Conservation (phyloP, 2,329 filamentous ascomycete genomes). For the Coniochaeta ligniaria region DNA sequence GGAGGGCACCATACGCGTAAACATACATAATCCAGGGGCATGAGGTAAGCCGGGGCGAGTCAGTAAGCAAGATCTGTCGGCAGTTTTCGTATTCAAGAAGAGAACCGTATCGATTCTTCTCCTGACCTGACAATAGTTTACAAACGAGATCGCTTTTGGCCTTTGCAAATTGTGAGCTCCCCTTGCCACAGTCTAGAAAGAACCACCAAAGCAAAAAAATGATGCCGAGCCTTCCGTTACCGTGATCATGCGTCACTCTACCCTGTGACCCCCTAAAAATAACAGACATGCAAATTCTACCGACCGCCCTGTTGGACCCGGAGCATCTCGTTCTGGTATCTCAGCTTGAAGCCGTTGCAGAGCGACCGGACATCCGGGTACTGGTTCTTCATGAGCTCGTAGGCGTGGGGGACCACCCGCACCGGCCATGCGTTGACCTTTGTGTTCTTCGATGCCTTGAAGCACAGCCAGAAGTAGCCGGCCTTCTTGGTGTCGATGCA, state of each 20-base stretch:
- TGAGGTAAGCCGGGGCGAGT: too few species aligned
- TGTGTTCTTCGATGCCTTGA: constrained; percentile 79
- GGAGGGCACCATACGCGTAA: too few species aligned
- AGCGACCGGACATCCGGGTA: constrained; percentile 94
- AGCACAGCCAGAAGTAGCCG: constrained; percentile 92
- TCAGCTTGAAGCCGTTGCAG: constrained; percentile 94
- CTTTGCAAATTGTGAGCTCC: neutral
- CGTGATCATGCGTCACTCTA: neutral
- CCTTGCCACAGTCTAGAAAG: neutral
- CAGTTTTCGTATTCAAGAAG: neutral
- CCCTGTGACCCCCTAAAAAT: neutral
- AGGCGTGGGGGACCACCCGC: constrained; percentile 87
- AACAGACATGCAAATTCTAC: neutral
- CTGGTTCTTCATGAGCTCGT: constrained; percentile 78
- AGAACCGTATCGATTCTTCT: neutral
- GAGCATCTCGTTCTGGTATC: constrained; percentile 59
- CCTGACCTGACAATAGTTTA: neutral
- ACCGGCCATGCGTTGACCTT: constrained; percentile 74
- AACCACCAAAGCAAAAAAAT: neutral
- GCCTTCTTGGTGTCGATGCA: constrained; percentile 89
- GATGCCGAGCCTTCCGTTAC: neutral
- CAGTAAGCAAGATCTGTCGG: too few species aligned
- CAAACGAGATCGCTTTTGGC: neutral
- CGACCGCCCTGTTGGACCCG: constrained; percentile 40
- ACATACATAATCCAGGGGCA: too few species aligned